Evolutionary conservation across 805 yeast genomes (phyloP).

Genomic region (Nakazawaea siamensis): DNA sequence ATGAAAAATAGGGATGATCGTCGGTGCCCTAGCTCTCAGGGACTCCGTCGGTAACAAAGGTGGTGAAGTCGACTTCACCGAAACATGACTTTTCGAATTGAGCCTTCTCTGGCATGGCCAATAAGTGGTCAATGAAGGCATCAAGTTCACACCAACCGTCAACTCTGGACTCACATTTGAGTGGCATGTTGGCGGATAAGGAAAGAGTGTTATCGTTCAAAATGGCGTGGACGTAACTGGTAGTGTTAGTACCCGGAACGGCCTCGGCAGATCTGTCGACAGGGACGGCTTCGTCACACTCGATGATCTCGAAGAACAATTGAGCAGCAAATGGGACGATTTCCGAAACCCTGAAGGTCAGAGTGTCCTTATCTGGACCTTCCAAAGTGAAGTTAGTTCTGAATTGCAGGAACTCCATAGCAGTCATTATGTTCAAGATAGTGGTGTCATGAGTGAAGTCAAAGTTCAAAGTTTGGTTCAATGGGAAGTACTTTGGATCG

Average conservation of each 20-base stretch:
- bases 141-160: constrained; percentile 16
- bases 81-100: constrained; percentile 3
- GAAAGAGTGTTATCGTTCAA: constrained; percentile 14
- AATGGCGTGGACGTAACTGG: constrained; percentile 12
- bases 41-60: constrained; percentile 60
- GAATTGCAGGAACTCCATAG: constrained; percentile 8
- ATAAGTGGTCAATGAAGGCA: constrained; percentile 11
- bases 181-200: constrained; percentile 12
- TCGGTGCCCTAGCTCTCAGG: too few species aligned
- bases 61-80: constrained; percentile 30
- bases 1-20: too few species aligned
- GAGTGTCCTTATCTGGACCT: constrained; percentile 12
- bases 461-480: constrained; percentile 5
- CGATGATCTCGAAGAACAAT: constrained; percentile 27
- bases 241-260: constrained; percentile 1
- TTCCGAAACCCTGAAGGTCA: constrained; percentile 18
- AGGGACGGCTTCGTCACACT: constrained; percentile 18
- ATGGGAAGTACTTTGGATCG: constrained; percentile 7
- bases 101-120: constrained; percentile 7
- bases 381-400: constrained; percentile 6
- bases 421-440: constrained; percentile 3
- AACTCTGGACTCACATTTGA: constrained; percentile 13
- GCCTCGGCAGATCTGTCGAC: constrained; percentile 8
- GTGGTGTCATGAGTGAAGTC: constrained; percentile 10
- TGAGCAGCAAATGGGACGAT: constrained; percentile 34